A percentile compares a stretch with the other conserved stretches of the same genome.
These are phyloP conservation scores for Leccinum fuscescens DNA, from an alignment of 1,284 basidiomycete species.

Conservation along the genomic window DNA sequence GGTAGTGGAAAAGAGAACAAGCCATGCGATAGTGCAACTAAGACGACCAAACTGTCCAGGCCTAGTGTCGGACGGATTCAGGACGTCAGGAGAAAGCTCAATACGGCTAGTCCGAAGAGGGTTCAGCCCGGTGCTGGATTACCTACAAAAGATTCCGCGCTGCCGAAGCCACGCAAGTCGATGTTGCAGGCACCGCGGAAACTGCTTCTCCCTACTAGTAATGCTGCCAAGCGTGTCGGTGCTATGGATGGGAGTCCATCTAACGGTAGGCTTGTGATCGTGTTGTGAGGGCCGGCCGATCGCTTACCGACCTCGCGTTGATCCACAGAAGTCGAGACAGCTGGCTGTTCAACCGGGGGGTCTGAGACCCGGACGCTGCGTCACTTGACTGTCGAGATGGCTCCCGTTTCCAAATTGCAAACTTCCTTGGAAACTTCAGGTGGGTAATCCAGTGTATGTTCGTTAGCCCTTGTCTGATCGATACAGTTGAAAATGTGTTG, in stretches of 20 bases:
- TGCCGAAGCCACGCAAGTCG: conserved; percentile 8
- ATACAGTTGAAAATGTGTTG: conserved; percentile 6
- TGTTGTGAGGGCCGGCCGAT: background rate
- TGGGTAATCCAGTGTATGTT: conserved; percentile 9
- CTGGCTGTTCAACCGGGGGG: conserved; percentile 6
- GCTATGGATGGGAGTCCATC: background rate
- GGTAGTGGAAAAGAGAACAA: conserved; percentile 24
- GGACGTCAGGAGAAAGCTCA: conserved; percentile 2
- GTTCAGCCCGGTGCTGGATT: conserved; percentile 1
- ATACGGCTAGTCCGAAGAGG: conserved; percentile 8
- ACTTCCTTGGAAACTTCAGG: conserved; percentile 2
- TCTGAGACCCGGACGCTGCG: conserved; percentile 16
- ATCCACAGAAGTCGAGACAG: conserved; percentile 11
- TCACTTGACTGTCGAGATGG: background rate
- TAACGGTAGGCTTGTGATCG: conserved; percentile 7
- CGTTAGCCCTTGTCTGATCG: conserved; percentile 9
- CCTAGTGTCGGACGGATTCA: conserved; percentile 6
- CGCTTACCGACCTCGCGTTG: conserved; percentile 10
- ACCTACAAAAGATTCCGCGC: conserved; percentile 1
- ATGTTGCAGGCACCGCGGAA: conserved; percentile 14
- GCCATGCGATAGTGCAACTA: conserved; percentile 2
- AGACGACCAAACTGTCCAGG: conserved; percentile 1
- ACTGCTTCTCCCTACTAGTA: background rate
- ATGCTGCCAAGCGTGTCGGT: background rate
- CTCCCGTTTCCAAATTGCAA: background rate